Evolutionary conservation across 1,284 basidiomycete genomes (phyloP), one percentile per base, ranked within the genome.

Genomic region (Papiliotrema fonsecae): DNA sequence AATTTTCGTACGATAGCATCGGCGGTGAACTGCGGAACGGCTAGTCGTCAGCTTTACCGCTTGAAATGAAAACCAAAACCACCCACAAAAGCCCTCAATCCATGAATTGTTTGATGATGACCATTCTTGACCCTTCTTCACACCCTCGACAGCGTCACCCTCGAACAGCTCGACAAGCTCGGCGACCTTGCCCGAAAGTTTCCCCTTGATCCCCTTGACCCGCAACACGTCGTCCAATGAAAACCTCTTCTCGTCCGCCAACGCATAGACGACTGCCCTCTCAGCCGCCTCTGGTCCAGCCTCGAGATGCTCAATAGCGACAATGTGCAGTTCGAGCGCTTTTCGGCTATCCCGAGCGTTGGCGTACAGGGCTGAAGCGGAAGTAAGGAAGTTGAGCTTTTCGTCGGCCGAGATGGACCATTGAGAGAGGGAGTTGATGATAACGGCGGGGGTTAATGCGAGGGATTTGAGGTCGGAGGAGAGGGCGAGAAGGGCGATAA

Each of bases 181-280:
- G 40, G 51, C 54, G 16, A 58, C 52, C 53, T 62, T 61, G 21
- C 65, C 65, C 44, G 55, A 45, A 51, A 63, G 47, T 31, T 53
- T 54, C 35, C 64, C 62, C 31, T 56, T 51, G 40, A 69, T 60
- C 35, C 68, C 61, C 45, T 67, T 57, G 18, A 71, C 50, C 38
- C 60, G 49, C 35, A 88, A 82, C 22, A 94, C 73, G n/a, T 83
- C 72, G 61, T 91, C 86, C 60, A 93, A 86, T 69, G 91, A 84
- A 67, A 88, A 88, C 50, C 86, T 72, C 26, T 77, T 76, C 5
- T 86, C 82, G 31, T 86, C 77, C 34, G 85, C 79, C 40, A 94
- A 77, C 13, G 87, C 83, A 14, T 82, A 59, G 18, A 67, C 65
- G 34, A 77, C 57, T 2, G 74, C 65, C 47, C 65, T 63, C 43